A percentile compares a stretch with the other conserved stretches of the same genome.
These are phyloP conservation scores for Lobosporangium transversale DNA, from an alignment of 192 early-diverging fungal genomes.

Conservation along the genomic window DNA sequence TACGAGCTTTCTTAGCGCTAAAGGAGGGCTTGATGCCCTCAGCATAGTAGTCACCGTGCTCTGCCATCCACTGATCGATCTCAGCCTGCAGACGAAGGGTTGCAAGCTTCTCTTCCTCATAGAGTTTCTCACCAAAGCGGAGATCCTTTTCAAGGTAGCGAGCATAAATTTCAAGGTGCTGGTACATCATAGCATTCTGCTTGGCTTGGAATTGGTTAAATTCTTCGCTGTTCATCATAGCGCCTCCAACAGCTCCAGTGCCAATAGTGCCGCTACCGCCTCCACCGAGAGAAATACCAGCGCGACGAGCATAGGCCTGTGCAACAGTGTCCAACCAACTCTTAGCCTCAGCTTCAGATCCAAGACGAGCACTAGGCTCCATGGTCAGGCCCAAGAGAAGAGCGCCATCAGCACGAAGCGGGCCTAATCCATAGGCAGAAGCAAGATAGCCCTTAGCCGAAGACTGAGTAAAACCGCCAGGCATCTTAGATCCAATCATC, in stretches of 20 bases:
- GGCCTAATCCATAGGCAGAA: conserved; percentile 76
- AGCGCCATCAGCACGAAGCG: conserved; percentile 76
- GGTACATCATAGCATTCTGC: conserved; percentile 73
- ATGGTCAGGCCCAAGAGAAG: conserved; percentile 82
- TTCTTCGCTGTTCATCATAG: conserved; percentile 87
- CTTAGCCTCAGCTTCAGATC: conserved; percentile 79
- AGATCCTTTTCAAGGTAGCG: conserved; percentile 86
- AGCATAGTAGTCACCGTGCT: conserved; percentile 92
- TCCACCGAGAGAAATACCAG: conserved; percentile 71
- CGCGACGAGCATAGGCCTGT: conserved; percentile 73
- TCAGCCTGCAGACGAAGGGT: conserved; percentile 78
- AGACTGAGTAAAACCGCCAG: conserved; percentile 85
- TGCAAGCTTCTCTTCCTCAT: conserved; percentile 73
- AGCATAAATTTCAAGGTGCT: conserved; percentile 83
- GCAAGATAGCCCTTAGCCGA: conserved; percentile 81
- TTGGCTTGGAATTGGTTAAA: conserved; percentile 82
- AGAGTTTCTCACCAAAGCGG: conserved; percentile 70
- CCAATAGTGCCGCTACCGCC: conserved; percentile 61
- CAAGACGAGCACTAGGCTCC: conserved; percentile 86
- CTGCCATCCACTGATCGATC: conserved; percentile 89
- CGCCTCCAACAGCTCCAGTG: conserved; percentile 62
- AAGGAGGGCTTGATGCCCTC: conserved; percentile 91
- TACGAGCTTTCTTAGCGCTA: conserved; percentile 85
- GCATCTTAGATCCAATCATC: conserved; percentile 90
- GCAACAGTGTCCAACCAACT: conserved; percentile 81